Percentiles rank a stretch among this genome's conserved stretches.
Evolutionary conservation across 1,139 yeast species (phyloP).

Genomic region (Suhomyces anneliseae): DNA sequence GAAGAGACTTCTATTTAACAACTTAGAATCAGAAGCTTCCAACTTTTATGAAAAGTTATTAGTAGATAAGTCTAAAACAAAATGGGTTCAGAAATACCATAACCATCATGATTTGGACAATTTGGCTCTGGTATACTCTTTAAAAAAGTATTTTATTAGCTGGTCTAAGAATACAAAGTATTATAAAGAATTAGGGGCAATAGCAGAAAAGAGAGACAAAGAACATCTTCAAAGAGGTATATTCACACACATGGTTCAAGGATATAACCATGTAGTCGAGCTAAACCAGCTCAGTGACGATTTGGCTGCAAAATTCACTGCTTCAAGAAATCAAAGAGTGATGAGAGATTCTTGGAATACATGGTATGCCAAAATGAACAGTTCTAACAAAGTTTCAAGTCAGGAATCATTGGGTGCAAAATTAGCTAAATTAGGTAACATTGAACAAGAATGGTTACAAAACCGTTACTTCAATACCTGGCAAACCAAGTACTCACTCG

Average conservation of each 20-base stretch:
- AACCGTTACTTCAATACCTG: constrained; percentile 18
- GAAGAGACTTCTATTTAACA: constrained; percentile 10
- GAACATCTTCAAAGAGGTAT: not conserved
- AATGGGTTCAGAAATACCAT: not conserved
- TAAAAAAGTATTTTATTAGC: constrained; percentile 4
- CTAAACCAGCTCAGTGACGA: not conserved
- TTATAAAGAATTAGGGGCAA: not conserved
- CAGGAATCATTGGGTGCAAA: not conserved
- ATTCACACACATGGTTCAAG: not conserved
- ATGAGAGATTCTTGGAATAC: constrained; percentile 1
- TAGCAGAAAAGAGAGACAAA: not conserved
- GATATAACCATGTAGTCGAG: not conserved
- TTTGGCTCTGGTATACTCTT: not conserved
- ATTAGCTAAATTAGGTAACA: constrained; percentile 9
- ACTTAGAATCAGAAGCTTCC: constrained; percentile 16
- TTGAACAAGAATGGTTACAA: constrained; percentile 13
- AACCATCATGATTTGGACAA: not conserved
- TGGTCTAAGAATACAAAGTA: constrained; percentile 1
- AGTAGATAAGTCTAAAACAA: not conserved
- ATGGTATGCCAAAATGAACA: constrained; percentile 2
- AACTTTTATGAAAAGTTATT: constrained; percentile 7
- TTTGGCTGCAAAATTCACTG: not conserved
- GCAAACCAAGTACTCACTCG: constrained; percentile 12
- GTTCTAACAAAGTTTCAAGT: not conserved
- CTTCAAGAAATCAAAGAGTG: not conserved